Conservation (phyloP, 2,329 filamentous ascomycete species). For the Beauveria australis region DNA sequence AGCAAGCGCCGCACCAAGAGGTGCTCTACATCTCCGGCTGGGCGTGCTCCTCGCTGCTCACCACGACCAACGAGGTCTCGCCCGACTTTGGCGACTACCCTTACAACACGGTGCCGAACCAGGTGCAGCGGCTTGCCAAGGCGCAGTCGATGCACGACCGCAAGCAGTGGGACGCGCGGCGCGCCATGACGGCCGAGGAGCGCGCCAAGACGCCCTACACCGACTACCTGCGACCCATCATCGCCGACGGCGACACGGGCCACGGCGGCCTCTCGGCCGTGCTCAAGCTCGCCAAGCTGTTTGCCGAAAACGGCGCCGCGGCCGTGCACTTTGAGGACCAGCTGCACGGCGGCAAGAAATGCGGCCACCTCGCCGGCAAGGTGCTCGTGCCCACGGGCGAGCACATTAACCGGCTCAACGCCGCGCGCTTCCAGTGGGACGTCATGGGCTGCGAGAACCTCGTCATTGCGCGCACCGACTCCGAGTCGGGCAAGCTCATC, state of each 20-base stretch:
- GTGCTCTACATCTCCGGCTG: conserved; percentile 94
- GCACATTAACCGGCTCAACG: conserved; percentile 90
- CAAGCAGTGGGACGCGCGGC: conserved; percentile 82
- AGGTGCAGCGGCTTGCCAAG: conserved; percentile 92
- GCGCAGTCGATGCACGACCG: conserved; percentile 95
- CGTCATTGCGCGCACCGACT: conserved; percentile 90
- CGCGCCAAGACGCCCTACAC: conserved; percentile 70
- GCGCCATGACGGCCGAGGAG: conserved; percentile 67
- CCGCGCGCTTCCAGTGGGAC: conserved; percentile 95
- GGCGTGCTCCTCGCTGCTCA: conserved; percentile 92
- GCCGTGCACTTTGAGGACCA: conserved; percentile 98
- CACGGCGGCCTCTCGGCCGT: conserved; percentile 91
- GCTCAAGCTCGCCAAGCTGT: conserved; percentile 92
- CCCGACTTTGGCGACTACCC: conserved; percentile 98
- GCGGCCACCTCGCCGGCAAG: conserved; percentile 91
- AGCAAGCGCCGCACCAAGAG: conserved; percentile 93
- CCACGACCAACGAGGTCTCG: conserved; percentile 92
- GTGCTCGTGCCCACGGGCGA: conserved; percentile 89
- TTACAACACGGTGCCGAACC: conserved; percentile 97
- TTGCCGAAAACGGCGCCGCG: conserved; percentile 92
- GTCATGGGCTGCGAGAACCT: conserved; percentile 95
- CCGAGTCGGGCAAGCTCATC: conserved; percentile 83
- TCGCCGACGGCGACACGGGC: conserved; percentile 93
- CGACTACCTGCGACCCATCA: conserved; percentile 89
- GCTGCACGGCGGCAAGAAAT: conserved; percentile 96